These are phyloP conservation scores for Penicillium turbatum DNA, from an alignment of 495 filamentous ascomycete species.

Conservation along the genomic window DNA sequence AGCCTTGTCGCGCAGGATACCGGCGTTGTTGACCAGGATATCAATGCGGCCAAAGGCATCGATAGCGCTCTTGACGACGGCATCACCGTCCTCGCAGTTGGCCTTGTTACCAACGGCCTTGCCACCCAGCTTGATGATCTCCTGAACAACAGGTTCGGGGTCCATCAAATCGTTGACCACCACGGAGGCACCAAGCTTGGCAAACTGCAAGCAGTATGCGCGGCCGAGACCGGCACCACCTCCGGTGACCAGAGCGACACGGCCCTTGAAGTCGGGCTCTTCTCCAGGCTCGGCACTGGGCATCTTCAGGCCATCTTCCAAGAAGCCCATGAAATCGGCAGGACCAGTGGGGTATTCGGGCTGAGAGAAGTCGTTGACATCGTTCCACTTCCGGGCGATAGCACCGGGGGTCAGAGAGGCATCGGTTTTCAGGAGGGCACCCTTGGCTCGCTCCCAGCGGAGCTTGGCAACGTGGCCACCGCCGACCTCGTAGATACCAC, in stretches of 20 bases:
- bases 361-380: slow-evolving; percentile 81
- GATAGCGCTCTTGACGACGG: slow-evolving; percentile 86
- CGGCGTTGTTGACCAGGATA: slow-evolving; percentile 94
- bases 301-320: slow-evolving; percentile 81
- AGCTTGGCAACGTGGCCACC: slow-evolving; percentile 92
- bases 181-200: slow-evolving; percentile 80
- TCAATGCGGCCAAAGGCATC: slow-evolving; percentile 93
- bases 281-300: slow-evolving; percentile 68
- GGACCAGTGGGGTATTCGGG: slow-evolving; percentile 81
- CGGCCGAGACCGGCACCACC: slow-evolving; percentile 85
- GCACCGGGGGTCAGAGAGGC: slow-evolving; percentile 82
- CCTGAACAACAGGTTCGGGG: slow-evolving; percentile 86
- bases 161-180: slow-evolving; percentile 94
- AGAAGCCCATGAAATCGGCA: slow-evolving; percentile 80
- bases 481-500: slow-evolving; percentile 89
- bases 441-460: slow-evolving; percentile 91
- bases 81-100: slow-evolving; percentile 89
- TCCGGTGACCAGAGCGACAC: slow-evolving; percentile 89
- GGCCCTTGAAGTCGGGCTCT: slow-evolving; percentile 81
- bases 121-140: slow-evolving; percentile 86
- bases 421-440: slow-evolving; percentile 86
- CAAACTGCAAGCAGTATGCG: slow-evolving; percentile 86
- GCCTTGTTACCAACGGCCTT: slow-evolving; percentile 92
- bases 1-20: slow-evolving; percentile 95
- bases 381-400: slow-evolving; percentile 81